Evolutionary conservation across 176 grass and related monocot genomes (phyloP), one percentile per base, ranked within the genome.

Genomic region (Zea luxurians): DNA sequence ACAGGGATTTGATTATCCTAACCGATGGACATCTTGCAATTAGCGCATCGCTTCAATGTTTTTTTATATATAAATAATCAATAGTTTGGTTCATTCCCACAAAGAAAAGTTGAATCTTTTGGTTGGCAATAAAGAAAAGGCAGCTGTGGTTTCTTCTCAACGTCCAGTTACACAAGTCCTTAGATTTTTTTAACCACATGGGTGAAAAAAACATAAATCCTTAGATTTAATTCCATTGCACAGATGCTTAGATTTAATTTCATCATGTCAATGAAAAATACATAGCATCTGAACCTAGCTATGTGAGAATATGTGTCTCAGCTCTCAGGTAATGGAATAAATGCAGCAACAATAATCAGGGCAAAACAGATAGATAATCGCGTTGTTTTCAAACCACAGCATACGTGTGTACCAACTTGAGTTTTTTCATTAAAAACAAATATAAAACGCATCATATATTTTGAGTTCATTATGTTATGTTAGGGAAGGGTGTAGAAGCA

Each of bases 401-500:
- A 54, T 20, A 10, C 47, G 12, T 71, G 34, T 68, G 13, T 68
- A 20, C 0, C 41, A 46, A 27, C 8, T 13, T 21, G 21, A 12
- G 9, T 7, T 11, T 3, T 46, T 47, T 15, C 0, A 34, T 16
- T 13, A 37, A 37, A 17, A 9, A 60, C 7, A 40, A 40, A 17
- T 34, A 13, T 15, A 75, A 59, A 35, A 36, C 38, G 10, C n/a
- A 18, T 70, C 6, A 12, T 41, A 1, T 20, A 7, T 45, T 43
- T 1, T 41, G 13, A 58, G 8, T 43, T 59, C 43, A 10, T 70
- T 54, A 36, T n/a, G 11, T 58, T 58, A 5, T 37, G n/a, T 53
- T 43, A 27, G 7, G 4, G 80, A 88, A 88, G 80, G 37, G 86
- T 87, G 80, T 83, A 74, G 75, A 88, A 55, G 70, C 45, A 13